A percentile compares a stretch with the other conserved stretches of the same genome.
Conservation (phyloP, 495 filamentous ascomycete genomes). For the Aspergillus carlsbadensis region DNA sequence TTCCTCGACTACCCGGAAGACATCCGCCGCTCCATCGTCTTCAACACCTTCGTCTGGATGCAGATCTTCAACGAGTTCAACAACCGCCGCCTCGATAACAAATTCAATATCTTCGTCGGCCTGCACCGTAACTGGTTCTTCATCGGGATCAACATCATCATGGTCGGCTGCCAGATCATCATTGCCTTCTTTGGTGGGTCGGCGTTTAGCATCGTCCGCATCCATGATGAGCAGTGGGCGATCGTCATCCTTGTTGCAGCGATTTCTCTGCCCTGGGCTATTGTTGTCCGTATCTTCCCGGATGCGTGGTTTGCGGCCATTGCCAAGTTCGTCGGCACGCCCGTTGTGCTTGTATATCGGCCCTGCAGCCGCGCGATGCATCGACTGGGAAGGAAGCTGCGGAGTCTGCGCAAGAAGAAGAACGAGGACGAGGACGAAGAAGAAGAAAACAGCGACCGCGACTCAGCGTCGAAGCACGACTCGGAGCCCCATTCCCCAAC, state of each 20-base stretch:
- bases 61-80: constrained; percentile 96
- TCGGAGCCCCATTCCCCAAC: no score
- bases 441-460: not conserved
- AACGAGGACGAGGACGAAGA: not conserved
- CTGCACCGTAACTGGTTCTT: constrained; percentile 77
- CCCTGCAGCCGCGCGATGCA: not conserved
- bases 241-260: constrained; percentile 69
- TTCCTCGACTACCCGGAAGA: constrained; percentile 38
- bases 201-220: constrained; percentile 68
- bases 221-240: constrained; percentile 71
- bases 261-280: constrained; percentile 71
- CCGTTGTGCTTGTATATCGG: constrained; percentile 16
- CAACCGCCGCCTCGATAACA: constrained; percentile 85
- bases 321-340: constrained; percentile 27
- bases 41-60: constrained; percentile 97
- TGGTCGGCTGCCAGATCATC: constrained; percentile 76
- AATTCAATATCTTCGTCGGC: constrained; percentile 86
- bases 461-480: no score
- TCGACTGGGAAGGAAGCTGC: constrained; percentile 22
- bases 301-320: constrained; percentile 48
- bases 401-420: constrained; percentile 3
- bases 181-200: constrained; percentile 76
- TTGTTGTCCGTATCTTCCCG: constrained; percentile 66
- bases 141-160: constrained; percentile 72
- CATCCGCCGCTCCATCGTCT: constrained; percentile 67